Evolutionary conservation across 495 filamentous ascomycete species (phyloP).

Genomic region (Podospora comata): DNA sequence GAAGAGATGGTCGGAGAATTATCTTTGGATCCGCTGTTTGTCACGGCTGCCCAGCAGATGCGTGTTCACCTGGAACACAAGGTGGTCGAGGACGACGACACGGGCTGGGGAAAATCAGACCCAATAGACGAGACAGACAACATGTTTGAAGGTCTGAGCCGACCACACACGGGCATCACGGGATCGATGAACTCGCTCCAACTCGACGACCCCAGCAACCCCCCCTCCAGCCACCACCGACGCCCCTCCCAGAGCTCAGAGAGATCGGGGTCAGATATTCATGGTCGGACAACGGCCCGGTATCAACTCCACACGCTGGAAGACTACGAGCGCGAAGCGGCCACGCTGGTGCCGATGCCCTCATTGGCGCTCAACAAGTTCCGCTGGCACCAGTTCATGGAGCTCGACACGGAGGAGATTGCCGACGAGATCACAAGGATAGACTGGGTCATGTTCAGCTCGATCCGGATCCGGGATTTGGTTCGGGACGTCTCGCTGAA

Average conservation of each 20-base stretch:
- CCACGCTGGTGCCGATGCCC: conserved; percentile 60
- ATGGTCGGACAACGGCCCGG: conserved; percentile 25
- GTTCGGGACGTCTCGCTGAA: conserved; percentile 83
- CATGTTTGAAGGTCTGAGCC: conserved; percentile 22
- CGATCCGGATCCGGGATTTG: conserved; percentile 91
- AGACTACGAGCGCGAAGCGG: conserved; percentile 69
- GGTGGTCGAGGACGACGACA: conserved; percentile 74
- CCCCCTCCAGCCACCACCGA: conserved; percentile 36
- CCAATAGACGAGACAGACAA: conserved; percentile 47
- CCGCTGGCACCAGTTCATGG: conserved; percentile 82
- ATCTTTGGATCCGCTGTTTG: conserved; percentile 68
- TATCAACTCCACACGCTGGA: conserved; percentile 62
- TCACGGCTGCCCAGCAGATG: conserved; percentile 81
- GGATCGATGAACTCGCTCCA: conserved; percentile 45
- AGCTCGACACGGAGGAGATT: conserved; percentile 72
- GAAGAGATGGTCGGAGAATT: conserved; percentile 68
- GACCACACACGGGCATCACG: conserved; percentile 34
- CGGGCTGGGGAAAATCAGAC: conserved; percentile 70
- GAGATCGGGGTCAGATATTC: conserved; percentile 34
- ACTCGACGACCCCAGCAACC: conserved; percentile 37
- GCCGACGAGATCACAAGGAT: conserved; percentile 91
- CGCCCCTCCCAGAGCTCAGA: conserved; percentile 49
- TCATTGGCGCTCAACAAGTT: conserved; percentile 64
- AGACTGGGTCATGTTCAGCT: conserved; percentile 95
- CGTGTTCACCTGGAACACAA: conserved; percentile 59